Conservation (phyloP, 257 asterid species). For the Paulownia fortunei region DNA sequence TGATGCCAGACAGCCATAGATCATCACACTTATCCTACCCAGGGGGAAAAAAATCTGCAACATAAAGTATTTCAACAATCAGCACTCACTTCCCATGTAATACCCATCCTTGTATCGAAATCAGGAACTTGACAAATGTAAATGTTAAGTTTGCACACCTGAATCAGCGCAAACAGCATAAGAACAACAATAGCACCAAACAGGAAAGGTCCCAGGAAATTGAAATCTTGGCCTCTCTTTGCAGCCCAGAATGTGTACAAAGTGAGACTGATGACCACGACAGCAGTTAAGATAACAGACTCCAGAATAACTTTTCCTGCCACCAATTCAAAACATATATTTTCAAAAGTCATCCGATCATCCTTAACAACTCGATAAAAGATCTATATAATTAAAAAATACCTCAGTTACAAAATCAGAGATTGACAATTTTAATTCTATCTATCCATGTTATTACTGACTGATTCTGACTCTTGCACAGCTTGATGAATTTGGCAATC, state of each 20-base stretch:
- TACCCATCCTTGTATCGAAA: too few relatives aligned
- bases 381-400: too few relatives aligned
- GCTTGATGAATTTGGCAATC: background rate
- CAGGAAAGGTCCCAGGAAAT: conserved; percentile 53
- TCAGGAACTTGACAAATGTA: background rate
- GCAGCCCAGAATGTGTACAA: conserved; percentile 63
- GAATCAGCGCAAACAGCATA: conserved; percentile 46
- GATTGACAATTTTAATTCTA: background rate
- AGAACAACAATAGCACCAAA: conserved; percentile 48
- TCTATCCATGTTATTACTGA: too few relatives aligned
- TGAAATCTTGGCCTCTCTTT: conserved; percentile 56
- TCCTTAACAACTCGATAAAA: too few relatives aligned
- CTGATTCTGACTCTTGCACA: too few relatives aligned
- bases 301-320: conserved; percentile 58
- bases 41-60: conserved; percentile 60
- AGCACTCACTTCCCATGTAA: background rate
- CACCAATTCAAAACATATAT: background rate
- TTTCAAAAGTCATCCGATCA: background rate
- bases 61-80: background rate
- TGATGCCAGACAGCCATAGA: conserved; percentile 57
- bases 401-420: background rate
- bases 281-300: conserved; percentile 52
- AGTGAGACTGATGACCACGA: conserved; percentile 49
- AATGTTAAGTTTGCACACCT: conserved; percentile 30
- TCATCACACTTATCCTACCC: conserved; percentile 47